These are phyloP conservation scores for Naganishia sp. DNA, from an alignment of 1,284 basidiomycete species.

Conservation along the genomic window DNA sequence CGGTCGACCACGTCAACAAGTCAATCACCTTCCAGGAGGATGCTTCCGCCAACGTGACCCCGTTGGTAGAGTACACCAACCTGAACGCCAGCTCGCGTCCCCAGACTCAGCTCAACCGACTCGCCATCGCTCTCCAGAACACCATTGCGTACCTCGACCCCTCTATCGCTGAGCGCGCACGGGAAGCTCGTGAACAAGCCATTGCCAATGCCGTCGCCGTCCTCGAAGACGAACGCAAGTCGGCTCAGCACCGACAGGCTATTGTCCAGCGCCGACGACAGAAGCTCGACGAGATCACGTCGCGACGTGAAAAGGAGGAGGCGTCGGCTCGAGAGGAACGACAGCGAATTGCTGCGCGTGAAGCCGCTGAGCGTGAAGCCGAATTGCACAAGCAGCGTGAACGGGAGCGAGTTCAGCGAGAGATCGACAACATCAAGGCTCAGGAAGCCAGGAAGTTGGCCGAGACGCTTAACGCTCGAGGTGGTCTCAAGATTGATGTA, in stretches of 20 bases:
- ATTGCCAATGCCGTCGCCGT: constrained; percentile 54
- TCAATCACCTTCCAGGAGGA: constrained; percentile 86
- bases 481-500: constrained; percentile 80
- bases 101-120: constrained; percentile 73
- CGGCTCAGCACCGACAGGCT: constrained; percentile 71
- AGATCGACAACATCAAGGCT: constrained; percentile 77
- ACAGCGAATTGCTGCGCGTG: constrained; percentile 69
- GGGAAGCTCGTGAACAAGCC: constrained; percentile 46
- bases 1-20: constrained; percentile 85
- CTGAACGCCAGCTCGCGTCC: constrained; percentile 54
- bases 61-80: constrained; percentile 43
- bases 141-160: constrained; percentile 62
- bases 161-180: constrained; percentile 46
- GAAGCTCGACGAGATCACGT: constrained; percentile 79
- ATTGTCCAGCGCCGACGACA: constrained; percentile 85
- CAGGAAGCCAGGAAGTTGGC: constrained; percentile 91
- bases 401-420: constrained; percentile 73
- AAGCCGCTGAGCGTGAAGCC: constrained; percentile 65
- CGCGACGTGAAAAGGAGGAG: constrained; percentile 88
- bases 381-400: constrained; percentile 75
- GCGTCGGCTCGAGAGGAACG: constrained; percentile 76
- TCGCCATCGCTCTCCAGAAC: constrained; percentile 72
- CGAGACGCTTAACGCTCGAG: constrained; percentile 78
- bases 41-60: constrained; percentile 38
- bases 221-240: constrained; percentile 68